Base-by-base conservation (phyloP, 2,329 filamentous ascomycete genomes). In the Trichoderma gracile region DNA sequence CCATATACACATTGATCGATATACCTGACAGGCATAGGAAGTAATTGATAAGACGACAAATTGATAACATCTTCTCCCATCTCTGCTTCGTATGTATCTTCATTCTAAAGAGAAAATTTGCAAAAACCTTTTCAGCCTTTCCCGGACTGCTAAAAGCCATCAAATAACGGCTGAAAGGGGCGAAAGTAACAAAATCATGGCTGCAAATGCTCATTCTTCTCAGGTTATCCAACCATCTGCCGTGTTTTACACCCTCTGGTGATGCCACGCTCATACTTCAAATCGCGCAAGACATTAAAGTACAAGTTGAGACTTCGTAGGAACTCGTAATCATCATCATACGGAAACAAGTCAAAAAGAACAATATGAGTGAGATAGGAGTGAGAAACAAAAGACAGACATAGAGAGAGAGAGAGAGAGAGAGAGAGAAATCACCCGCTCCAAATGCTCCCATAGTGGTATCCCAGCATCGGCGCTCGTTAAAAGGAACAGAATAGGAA, bases 381-480 rank as follows among this genome's bases (percentile, higher is more conserved):
- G 45, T 45, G 30, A 55, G 57, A 61, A 19, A 55, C 1, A 63
- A 40, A 2, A 62, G 30, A 40, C 5, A 23, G 52, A 62, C 23
- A 52, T 7, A 45, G 21, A 54, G 50, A 55, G 38, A 50, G 6
- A 52, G 40, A 57, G 40, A 53, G n/a, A 21, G 10, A 53, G 17
- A 61, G 53, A 60, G 50, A 64, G 55, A 60, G 46, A 61, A 52
- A 60, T 45, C 49, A 61, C 49, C 54, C 42, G 63, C 56, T 60
- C 40, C 54, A 25, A 46, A 67, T 72, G 65, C 68, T 70, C 66
- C 63, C 66, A 68, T 67, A 25, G 70, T 68, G 72, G 69, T 74
- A 74, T 73, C 72, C 69, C 73, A 64, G 67, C 69, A 68, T 66
- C 67, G 67, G 68, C 67, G 68, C 71, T 72, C 63, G 63, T 72